Conservation (phyloP, 1,284 basidiomycete genomes). For the Exobasidium rhododendri region DNA sequence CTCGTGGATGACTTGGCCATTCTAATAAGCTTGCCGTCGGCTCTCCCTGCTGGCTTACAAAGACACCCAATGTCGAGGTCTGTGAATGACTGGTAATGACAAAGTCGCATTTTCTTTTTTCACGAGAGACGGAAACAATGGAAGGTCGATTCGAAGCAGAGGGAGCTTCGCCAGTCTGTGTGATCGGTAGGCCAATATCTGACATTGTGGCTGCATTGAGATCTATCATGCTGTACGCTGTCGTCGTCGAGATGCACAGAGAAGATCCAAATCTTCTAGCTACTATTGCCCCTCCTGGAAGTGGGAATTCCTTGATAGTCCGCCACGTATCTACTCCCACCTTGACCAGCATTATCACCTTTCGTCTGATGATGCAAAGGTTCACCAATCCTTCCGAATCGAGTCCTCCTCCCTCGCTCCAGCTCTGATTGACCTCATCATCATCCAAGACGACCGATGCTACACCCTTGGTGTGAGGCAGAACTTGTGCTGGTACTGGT, state of each 20-base stretch:
- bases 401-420: not conserved
- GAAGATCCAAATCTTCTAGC: constrained; percentile 39
- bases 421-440: constrained; percentile 12
- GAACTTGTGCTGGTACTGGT: constrained; percentile 5
- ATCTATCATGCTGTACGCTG: constrained; percentile 46
- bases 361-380: constrained; percentile 44
- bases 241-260: constrained; percentile 47
- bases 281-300: constrained; percentile 45
- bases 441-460: constrained; percentile 26
- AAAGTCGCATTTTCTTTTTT: constrained; percentile 34
- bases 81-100: constrained; percentile 50
- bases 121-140: constrained; percentile 32
- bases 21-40: constrained; percentile 48
- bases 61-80: constrained; percentile 45
- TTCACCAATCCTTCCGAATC: constrained; percentile 23
- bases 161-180: constrained; percentile 39
- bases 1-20: constrained; percentile 50
- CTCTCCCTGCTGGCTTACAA: constrained; percentile 46
- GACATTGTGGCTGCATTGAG: constrained; percentile 31
- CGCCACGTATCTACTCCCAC: constrained; percentile 30
- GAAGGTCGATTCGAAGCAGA: constrained; percentile 45
- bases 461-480: constrained; percentile 24
- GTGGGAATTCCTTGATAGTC: constrained; percentile 39
- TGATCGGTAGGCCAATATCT: constrained; percentile 49
- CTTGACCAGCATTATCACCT: constrained; percentile 40